phyloP scores from a whole-genome alignment of 116 monocot genomes.

The Posidonia oceanica region DNA sequence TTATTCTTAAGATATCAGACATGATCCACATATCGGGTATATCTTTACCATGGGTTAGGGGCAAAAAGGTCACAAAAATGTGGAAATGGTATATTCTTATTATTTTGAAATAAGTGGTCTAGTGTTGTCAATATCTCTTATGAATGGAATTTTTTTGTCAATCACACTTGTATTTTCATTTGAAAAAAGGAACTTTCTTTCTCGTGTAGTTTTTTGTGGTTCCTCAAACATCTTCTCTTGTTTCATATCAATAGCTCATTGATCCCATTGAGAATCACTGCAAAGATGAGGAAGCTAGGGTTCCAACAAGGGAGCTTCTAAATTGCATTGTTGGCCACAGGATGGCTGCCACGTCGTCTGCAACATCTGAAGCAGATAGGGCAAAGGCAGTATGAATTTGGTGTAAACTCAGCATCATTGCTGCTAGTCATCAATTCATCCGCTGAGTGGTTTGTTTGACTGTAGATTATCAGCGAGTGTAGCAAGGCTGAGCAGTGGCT shows the following conservation, averaged over 20 bases:
- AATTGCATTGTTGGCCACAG: slow-evolving; percentile 50
- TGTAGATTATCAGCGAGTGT: slow-evolving; percentile 22
- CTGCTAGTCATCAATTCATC: neutral
- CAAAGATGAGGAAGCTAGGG: slow-evolving; percentile 75
- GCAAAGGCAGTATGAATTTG: slow-evolving; percentile 14
- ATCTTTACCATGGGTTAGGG: too few species aligned
- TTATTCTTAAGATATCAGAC: too few species aligned
- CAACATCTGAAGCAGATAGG: slow-evolving; percentile 33
- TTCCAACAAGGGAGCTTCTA: slow-evolving; percentile 45
- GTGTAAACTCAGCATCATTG: neutral
- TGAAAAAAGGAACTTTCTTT: too few species aligned
- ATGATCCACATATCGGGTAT: too few species aligned
- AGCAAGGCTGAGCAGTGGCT: slow-evolving; percentile 28
- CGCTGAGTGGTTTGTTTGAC: neutral
- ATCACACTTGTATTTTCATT: too few species aligned
- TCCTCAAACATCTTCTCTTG: too few species aligned
- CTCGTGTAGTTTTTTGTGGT: too few species aligned
- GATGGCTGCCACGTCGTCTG: slow-evolving; percentile 35
- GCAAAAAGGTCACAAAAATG: too few species aligned
- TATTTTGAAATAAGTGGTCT: too few species aligned
- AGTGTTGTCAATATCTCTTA: too few species aligned
- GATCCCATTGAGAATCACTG: slow-evolving; percentile 67
- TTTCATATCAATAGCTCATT: slow-evolving; percentile 34
- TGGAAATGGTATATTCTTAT: too few species aligned
- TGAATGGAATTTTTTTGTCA: too few species aligned